A percentile compares a stretch with the other conserved stretches of the same genome.
Conservation (phyloP, 305 asterid species). For the Fraxinus xanthoxyloides region DNA sequence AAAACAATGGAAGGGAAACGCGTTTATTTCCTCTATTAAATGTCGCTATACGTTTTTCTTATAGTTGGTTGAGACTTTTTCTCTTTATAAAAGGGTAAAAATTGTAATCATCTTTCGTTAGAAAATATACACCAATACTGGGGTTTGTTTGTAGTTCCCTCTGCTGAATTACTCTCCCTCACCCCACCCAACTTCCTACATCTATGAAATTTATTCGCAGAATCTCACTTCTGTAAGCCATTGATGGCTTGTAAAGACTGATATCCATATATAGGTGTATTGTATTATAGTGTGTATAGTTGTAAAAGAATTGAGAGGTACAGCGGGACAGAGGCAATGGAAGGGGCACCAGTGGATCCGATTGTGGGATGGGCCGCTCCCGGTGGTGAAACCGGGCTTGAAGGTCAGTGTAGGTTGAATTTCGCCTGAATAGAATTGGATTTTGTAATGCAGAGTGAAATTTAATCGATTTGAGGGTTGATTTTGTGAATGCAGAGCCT, state of each 20-base stretch:
- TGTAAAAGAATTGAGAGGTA: slow-evolving; percentile 57
- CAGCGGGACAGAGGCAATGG: slow-evolving; percentile 62
- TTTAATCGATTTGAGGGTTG: slow-evolving; percentile 36
- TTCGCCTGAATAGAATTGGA: slow-evolving; percentile 41
- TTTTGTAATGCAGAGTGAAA: slow-evolving; percentile 27
- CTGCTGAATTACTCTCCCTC: neutral
- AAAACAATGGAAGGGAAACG: neutral
- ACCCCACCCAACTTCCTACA: neutral
- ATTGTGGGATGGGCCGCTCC: slow-evolving; percentile 86
- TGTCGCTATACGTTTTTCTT: neutral
- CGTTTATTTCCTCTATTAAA: neutral
- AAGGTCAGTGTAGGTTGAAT: slow-evolving; percentile 48
- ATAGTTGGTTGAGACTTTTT: neutral
- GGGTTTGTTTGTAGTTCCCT: neutral
- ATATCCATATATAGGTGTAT: neutral
- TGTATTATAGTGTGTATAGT: slow-evolving; percentile 21
- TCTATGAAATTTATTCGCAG: neutral
- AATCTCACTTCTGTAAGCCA: neutral
- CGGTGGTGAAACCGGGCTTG: slow-evolving; percentile 90
- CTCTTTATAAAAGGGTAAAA: neutral
- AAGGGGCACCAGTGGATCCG: slow-evolving; percentile 73
- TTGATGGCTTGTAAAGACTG: neutral
- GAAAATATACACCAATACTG: neutral
- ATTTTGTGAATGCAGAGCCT: slow-evolving; percentile 66
- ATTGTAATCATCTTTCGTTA: neutral